These are phyloP conservation scores for Hordeum vulgare DNA, from an alignment of 176 grass and related monocot species.

Conservation along the genomic window DNA sequence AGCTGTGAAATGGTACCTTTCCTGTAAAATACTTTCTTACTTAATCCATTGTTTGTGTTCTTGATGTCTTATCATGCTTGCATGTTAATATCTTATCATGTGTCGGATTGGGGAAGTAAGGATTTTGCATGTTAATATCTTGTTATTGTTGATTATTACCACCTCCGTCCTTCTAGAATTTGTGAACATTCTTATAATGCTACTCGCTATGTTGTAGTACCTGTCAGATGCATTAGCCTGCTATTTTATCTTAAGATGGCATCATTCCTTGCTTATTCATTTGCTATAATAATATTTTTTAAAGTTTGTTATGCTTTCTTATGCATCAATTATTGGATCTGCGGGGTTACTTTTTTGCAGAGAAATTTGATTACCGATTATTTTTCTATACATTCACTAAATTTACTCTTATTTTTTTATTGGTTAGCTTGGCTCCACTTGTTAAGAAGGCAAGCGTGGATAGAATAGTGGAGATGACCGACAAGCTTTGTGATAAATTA, in stretches of 20 bases:
- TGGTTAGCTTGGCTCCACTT: constrained; percentile 79
- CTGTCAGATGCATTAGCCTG: not conserved
- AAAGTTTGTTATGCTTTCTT: not conserved
- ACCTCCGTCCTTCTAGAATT: not conserved
- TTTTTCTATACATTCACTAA: not conserved
- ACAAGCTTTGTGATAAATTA: constrained; percentile 92
- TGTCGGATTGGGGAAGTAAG: not conserved
- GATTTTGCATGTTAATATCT: not conserved
- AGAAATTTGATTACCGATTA: not conserved
- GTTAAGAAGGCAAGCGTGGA: constrained; percentile 91
- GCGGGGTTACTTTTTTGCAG: not conserved
- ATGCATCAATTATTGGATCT: not conserved
- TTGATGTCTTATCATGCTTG: not conserved
- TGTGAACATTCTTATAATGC: not conserved
- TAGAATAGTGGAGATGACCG: constrained; percentile 84
- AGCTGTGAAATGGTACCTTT: constrained; percentile 11
- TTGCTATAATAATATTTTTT: not conserved
- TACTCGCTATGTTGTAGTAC: no score
- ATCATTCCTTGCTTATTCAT: not conserved
- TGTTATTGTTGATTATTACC: not conserved
- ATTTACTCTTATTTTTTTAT: constrained; percentile 1
- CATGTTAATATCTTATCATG: no score
- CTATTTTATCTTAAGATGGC: not conserved
- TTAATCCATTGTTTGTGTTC: not conserved
- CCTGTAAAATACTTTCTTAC: not conserved